Conservation (phyloP, 2,329 filamentous ascomycete species). For the Xenosphaeropsis pyriputrescens region DNA sequence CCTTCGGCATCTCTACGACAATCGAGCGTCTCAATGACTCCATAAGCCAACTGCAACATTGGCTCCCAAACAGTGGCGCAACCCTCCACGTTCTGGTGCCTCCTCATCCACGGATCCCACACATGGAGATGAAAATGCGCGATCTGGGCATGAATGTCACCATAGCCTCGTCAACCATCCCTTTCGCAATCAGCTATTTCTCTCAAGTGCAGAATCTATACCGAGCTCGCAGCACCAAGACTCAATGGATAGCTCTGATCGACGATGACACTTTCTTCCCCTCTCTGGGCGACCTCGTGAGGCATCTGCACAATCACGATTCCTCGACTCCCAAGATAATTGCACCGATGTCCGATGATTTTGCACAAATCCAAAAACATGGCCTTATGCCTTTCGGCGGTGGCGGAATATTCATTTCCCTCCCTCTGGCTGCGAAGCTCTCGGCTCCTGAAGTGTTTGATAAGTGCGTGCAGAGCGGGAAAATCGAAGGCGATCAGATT, state of each 20-base stretch:
- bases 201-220: slow-evolving; percentile 26
- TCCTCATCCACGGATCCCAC: slow-evolving; percentile 10
- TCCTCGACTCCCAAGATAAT: slow-evolving; percentile 12
- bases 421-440: slow-evolving; percentile 12
- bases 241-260: slow-evolving; percentile 16
- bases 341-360: slow-evolving; percentile 15
- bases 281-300: slow-evolving; percentile 11
- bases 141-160: slow-evolving; percentile 12
- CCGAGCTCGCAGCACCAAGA: slow-evolving; percentile 20
- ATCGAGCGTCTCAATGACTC: slow-evolving; percentile 14
- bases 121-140: slow-evolving; percentile 11
- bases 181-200: slow-evolving; percentile 25
- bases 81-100: slow-evolving; percentile 15
- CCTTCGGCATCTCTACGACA: slow-evolving; percentile 21
- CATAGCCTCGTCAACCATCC: slow-evolving; percentile 11
- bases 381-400: slow-evolving; percentile 18
- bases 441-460: slow-evolving; percentile 6
- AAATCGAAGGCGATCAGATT: slow-evolving; percentile 15
- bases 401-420: slow-evolving; percentile 13
- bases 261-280: slow-evolving; percentile 20
- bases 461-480: slow-evolving; percentile 13
- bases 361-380: slow-evolving; percentile 17
- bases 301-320: slow-evolving; percentile 18
- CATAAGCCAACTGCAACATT: slow-evolving; percentile 15
- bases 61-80: slow-evolving; percentile 15